Evolutionary conservation across 176 grass and related monocot genomes (phyloP).

Genomic region (Triticum monococcum): DNA sequence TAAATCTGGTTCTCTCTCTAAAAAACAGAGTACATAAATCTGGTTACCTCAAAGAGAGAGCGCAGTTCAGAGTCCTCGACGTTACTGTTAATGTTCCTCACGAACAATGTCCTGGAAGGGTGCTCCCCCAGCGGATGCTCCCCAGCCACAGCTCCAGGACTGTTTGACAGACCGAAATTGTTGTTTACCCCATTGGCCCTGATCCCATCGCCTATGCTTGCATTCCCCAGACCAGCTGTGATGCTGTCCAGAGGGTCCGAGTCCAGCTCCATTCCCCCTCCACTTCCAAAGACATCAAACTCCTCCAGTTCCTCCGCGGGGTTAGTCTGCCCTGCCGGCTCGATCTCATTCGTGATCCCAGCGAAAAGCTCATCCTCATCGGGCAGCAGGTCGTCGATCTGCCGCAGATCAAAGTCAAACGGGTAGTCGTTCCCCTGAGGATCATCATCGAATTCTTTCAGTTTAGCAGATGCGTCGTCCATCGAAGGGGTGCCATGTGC

Average conservation of each 20-base stretch:
- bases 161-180: slow-evolving; percentile 61
- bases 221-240: slow-evolving; percentile 51
- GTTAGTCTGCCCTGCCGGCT: slow-evolving; percentile 34
- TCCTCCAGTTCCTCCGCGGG: slow-evolving; percentile 67
- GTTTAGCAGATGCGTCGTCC: slow-evolving; percentile 42
- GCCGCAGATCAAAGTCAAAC: slow-evolving; percentile 64
- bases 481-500: slow-evolving; percentile 39
- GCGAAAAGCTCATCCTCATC: slow-evolving; percentile 84
- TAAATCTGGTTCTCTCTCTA: no score
- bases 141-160: slow-evolving; percentile 61
- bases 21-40: neutral
- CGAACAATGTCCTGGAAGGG: slow-evolving; percentile 96
- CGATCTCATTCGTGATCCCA: slow-evolving; percentile 61
- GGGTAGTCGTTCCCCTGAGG: slow-evolving; percentile 50
- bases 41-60: slow-evolving; percentile 88
- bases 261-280: slow-evolving; percentile 92
- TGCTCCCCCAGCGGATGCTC: slow-evolving; percentile 96
- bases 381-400: slow-evolving; percentile 57
- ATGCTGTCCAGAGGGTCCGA: slow-evolving; percentile 64
- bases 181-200: slow-evolving; percentile 61
- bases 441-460: slow-evolving; percentile 38
- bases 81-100: slow-evolving; percentile 98
- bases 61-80: slow-evolving; percentile 86
- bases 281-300: slow-evolving; percentile 81
- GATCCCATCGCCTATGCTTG: slow-evolving; percentile 55